Conservation (phyloP, 106 monocot species). For the Acorus gramineus region DNA sequence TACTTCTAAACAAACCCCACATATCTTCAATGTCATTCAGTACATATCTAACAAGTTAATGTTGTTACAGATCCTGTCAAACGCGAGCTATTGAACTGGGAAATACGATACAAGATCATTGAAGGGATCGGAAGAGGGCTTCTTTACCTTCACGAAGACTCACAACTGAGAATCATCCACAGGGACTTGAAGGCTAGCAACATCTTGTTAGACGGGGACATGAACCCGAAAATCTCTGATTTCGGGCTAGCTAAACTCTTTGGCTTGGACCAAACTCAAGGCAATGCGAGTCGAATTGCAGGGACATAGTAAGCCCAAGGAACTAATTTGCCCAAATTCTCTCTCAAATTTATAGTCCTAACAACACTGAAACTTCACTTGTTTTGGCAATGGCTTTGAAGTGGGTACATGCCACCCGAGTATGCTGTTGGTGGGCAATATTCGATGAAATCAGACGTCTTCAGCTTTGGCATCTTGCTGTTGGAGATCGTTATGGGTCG, state of each 20-base stretch:
- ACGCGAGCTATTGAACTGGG: background rate
- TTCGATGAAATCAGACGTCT: no score
- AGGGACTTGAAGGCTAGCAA: slow-evolving; percentile 8
- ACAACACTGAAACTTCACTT: no score
- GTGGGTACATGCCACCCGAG: no score
- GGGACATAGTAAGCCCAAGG: slow-evolving; percentile 15
- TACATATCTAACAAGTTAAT: background rate
- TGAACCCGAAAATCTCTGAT: slow-evolving; percentile 18
- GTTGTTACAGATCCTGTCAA: background rate
- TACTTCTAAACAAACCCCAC: no score
- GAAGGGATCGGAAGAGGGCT: background rate
- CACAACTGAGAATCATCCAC: slow-evolving; percentile 1
- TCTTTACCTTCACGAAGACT: slow-evolving; percentile 4
- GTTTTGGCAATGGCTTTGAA: no score
- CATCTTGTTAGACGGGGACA: slow-evolving; percentile 9
- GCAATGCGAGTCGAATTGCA: slow-evolving; percentile 3
- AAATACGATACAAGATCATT: background rate
- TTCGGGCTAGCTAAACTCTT: slow-evolving; percentile 18
- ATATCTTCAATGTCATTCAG: no score
- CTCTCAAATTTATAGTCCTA: no score
- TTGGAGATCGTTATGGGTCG: no score
- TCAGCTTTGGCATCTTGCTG: no score
- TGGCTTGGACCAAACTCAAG: slow-evolving; percentile 4
- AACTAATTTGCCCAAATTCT: no score
- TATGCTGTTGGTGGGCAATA: no score